A percentile compares a stretch with the other conserved stretches of the same genome.
Conservation (phyloP, 306 rosid species). For the Ammopiptanthus mongolicus region DNA sequence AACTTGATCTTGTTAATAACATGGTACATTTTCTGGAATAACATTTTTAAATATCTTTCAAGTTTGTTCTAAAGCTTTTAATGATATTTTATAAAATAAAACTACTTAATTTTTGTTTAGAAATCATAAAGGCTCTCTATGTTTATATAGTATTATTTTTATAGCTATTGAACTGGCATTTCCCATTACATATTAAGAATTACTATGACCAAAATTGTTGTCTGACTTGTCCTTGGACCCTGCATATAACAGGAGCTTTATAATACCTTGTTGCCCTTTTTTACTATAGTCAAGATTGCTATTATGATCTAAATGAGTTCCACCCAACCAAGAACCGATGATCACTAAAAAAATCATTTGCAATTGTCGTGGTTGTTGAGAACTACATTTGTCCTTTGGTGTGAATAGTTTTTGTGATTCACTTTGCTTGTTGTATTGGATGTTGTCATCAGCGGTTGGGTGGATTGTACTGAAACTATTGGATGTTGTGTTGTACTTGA, state of each 20-base stretch:
- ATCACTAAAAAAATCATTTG: too few species aligned
- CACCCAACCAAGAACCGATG: too few species aligned
- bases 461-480: background rate
- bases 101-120: background rate
- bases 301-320: too few species aligned
- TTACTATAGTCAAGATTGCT: too few species aligned
- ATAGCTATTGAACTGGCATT: too few species aligned
- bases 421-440: background rate
- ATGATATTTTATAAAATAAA: background rate
- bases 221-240: background rate
- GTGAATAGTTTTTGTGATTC: background rate
- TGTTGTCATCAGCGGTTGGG: background rate
- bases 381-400: background rate
- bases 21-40: background rate
- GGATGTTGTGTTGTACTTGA: too few species aligned
- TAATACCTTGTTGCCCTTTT: too few species aligned
- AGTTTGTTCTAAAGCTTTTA: background rate
- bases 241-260: too few species aligned
- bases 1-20: background rate
- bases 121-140: background rate
- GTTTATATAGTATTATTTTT: background rate
- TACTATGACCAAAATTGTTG: background rate
- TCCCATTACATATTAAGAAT: background rate
- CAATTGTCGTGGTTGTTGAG: too few species aligned
- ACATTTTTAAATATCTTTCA: background rate